Conservation (phyloP, 2,329 filamentous ascomycete species). For the Clarireedia hainanense region DNA sequence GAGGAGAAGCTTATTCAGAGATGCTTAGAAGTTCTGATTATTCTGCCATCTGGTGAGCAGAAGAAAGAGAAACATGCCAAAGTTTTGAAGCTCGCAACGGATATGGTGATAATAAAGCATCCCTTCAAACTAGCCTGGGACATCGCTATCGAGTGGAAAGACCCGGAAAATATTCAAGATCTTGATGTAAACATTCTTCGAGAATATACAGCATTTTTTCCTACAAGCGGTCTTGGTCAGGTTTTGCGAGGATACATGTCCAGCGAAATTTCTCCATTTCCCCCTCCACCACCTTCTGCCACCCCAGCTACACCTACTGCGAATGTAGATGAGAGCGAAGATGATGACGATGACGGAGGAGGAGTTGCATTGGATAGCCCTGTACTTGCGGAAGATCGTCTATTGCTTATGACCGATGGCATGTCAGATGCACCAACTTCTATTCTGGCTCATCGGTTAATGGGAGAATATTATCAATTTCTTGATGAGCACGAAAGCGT, state of each 20-base stretch:
- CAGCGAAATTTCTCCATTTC: conserved; percentile 77
- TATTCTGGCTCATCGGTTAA: conserved; percentile 72
- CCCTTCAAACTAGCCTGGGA: conserved; percentile 87
- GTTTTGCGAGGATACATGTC: conserved; percentile 75
- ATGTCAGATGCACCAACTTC: conserved; percentile 58
- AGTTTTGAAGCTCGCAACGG: conserved; percentile 69
- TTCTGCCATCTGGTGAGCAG: conserved; percentile 52
- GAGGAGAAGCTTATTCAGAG: conserved; percentile 85
- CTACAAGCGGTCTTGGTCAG: conserved; percentile 72
- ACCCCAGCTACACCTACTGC: conserved; percentile 24
- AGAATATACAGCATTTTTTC: conserved; percentile 78
- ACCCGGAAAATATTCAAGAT: conserved; percentile 63
- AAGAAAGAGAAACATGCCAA: conserved; percentile 66
- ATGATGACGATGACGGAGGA: conserved; percentile 50
- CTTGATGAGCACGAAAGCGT: conserved; percentile 79
- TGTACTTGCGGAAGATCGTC: conserved; percentile 66
- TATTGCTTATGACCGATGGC: conserved; percentile 74
- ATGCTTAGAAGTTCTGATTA: conserved; percentile 69
- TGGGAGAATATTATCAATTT: conserved; percentile 75
- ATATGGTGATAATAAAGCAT: conserved; percentile 95
- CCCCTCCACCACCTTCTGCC: conserved; percentile 35
- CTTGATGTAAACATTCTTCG: conserved; percentile 73
- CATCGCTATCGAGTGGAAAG: conserved; percentile 82
- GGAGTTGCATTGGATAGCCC: conserved; percentile 44
- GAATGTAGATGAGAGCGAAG: conserved; percentile 43